Evolutionary conservation across 2,329 filamentous ascomycete species (phyloP).

Genomic region (Penicillium sp.): DNA sequence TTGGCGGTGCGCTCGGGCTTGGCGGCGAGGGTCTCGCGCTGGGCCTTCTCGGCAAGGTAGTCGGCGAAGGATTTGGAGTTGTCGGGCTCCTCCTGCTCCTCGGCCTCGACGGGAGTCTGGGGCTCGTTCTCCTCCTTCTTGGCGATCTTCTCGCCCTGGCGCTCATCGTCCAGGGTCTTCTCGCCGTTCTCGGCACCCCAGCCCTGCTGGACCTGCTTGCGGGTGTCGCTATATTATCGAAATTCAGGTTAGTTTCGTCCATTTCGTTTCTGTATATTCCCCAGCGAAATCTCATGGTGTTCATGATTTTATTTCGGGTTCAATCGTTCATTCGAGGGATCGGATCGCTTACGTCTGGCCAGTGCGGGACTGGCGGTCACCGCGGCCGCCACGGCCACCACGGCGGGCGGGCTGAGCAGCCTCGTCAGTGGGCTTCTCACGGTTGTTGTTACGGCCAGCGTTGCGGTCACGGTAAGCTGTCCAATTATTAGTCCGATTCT

Average conservation of each 20-base stretch:
- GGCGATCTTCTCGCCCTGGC: constrained; percentile 85
- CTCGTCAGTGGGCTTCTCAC: constrained; percentile 74
- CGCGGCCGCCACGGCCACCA: constrained; percentile 43
- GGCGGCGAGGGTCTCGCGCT: constrained; percentile 64
- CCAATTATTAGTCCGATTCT: constrained; percentile 13
- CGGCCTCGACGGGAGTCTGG: constrained; percentile 50
- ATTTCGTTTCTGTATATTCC: neutral
- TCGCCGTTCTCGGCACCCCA: constrained; percentile 83
- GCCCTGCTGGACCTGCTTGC: constrained; percentile 66
- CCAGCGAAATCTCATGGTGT: neutral
- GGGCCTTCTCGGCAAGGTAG: constrained; percentile 74
- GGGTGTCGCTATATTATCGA: constrained; percentile 37
- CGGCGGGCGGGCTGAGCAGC: constrained; percentile 47
- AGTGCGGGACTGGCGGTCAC: constrained; percentile 62
- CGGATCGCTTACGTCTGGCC: constrained; percentile 55
- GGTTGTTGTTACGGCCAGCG: constrained; percentile 79
- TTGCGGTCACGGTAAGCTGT: constrained; percentile 86
- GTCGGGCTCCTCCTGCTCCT: constrained; percentile 65
- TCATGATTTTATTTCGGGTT: neutral
- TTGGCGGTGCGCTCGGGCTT: constrained; percentile 83
- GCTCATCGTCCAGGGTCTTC: constrained; percentile 86
- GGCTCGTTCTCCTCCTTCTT: constrained; percentile 77
- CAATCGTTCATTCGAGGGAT: constrained; percentile 7
- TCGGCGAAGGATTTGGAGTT: constrained; percentile 87
- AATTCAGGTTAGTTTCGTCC: constrained; percentile 21